A percentile compares a stretch with the other conserved stretches of the same genome.
These are phyloP conservation scores for Colletotrichum sp. DNA, from an alignment of 2,329 filamentous ascomycete species.

Conservation along the genomic window DNA sequence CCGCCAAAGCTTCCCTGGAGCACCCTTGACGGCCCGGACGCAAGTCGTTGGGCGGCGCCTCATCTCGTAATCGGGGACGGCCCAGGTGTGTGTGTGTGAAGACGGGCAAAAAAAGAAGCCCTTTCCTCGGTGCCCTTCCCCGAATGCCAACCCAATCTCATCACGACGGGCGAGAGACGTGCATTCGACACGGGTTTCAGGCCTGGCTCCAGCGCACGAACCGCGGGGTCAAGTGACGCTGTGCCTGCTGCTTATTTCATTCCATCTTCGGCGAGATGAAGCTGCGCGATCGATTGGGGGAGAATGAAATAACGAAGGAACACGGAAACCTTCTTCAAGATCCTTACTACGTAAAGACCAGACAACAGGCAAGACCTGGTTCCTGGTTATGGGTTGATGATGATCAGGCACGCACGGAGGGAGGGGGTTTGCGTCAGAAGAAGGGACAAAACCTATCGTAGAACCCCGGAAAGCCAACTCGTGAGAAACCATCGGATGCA, in stretches of 20 bases:
- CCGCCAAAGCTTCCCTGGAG: conserved; percentile 8
- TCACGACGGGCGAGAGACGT: not conserved
- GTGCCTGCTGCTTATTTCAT: not conserved
- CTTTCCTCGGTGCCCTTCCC: not conserved
- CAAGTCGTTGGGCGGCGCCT: not conserved
- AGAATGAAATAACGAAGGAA: not conserved
- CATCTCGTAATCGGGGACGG: not conserved
- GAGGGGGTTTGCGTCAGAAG: conserved; percentile 1
- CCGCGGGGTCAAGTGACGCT: not conserved
- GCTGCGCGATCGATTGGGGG: not conserved
- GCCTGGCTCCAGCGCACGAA: not conserved
- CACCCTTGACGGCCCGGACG: not conserved
- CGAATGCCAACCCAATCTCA: not conserved
- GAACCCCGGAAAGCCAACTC: not conserved
- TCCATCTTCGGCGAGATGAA: not conserved
- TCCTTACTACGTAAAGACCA: not conserved
- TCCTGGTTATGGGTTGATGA: not conserved
- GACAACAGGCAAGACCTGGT: not conserved
- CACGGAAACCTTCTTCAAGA: not conserved
- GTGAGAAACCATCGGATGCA: not conserved
- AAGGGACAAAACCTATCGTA: not conserved
- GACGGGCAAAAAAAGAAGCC: not conserved
- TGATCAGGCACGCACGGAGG: conserved; percentile 16
- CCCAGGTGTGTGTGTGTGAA: not conserved
- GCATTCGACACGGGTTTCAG: not conserved